A percentile compares a stretch with the other conserved stretches of the same genome.
phyloP scores from a whole-genome alignment of 768 basidiomycete genomes.

The Sporobolomyces phaffii region DNA sequence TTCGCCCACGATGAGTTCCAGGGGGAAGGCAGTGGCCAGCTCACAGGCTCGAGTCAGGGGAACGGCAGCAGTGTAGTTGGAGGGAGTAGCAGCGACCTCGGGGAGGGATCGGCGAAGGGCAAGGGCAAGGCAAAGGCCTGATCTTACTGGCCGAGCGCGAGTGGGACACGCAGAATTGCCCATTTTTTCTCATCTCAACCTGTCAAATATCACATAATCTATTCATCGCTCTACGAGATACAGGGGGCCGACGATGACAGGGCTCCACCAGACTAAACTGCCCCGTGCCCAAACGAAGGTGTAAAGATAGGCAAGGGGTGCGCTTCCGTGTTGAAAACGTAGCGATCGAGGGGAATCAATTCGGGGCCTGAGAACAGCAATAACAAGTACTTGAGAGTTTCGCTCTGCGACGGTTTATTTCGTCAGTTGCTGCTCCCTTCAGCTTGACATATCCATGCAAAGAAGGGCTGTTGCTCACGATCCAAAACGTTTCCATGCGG shows the following conservation, averaged over 20 bases:
- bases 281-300: too few species aligned
- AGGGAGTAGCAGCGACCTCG: background rate
- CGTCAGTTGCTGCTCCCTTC: background rate
- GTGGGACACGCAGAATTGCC: too few species aligned
- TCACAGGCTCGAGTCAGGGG: too few species aligned
- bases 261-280: too few species aligned
- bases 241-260: too few species aligned
- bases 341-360: constrained; percentile 66
- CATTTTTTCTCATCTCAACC: too few species aligned
- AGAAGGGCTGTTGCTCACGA: constrained; percentile 56
- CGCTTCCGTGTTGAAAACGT: constrained; percentile 87
- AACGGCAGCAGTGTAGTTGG: too few species aligned
- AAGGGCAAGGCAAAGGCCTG: constrained; percentile 4
- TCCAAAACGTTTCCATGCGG: constrained; percentile 92
- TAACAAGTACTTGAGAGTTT: constrained; percentile 86
- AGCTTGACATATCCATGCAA: background rate
- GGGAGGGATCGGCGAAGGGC: background rate
- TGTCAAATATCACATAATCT: too few species aligned
- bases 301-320: constrained; percentile 30
- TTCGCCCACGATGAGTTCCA: too few species aligned
- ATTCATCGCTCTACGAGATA: too few species aligned
- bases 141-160: too few species aligned
- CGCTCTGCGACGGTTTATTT: constrained; percentile 61
- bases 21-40: too few species aligned
- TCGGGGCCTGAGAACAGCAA: constrained; percentile 70